A percentile compares a stretch with the other conserved stretches of the same genome.
Conservation (phyloP, 805 yeast genomes). For the Sugiyamaella marilandica region DNA sequence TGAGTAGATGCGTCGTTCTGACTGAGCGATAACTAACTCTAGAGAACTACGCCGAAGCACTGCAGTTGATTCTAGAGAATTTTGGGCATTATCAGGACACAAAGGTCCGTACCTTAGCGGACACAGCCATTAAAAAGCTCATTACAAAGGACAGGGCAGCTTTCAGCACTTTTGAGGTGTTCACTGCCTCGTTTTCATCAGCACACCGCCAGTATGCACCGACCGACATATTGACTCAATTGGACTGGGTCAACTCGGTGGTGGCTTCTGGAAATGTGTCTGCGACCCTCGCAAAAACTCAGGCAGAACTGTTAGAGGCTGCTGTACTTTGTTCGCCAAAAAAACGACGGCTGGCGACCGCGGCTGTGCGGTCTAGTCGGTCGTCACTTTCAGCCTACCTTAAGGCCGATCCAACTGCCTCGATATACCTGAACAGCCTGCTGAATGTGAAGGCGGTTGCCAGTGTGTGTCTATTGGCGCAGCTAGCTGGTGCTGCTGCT, state of each 20-base stretch:
- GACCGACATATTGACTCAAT: conserved; percentile 51
- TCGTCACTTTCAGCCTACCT: conserved; percentile 13
- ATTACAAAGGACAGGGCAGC: conserved; percentile 33
- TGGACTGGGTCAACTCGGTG: conserved; percentile 52
- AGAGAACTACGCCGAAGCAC: not conserved
- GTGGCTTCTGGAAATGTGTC: conserved; percentile 13
- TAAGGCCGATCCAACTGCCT: not conserved
- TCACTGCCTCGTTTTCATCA: conserved; percentile 16
- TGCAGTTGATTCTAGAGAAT: conserved; percentile 40
- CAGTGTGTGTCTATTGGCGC: conserved; percentile 29
- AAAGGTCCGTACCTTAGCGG: conserved; percentile 42
- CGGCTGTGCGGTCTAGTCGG: conserved; percentile 29
- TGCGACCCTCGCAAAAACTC: not conserved
- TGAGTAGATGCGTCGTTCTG: not conserved
- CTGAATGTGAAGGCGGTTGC: not conserved
- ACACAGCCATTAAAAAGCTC: conserved; percentile 38
- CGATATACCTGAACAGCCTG: conserved; percentile 7
- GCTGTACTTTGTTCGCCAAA: conserved; percentile 20
- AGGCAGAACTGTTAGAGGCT: not conserved
- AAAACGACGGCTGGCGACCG: conserved; percentile 26
- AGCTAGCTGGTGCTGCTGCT: conserved; percentile 32
- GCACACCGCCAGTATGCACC: conserved; percentile 36
- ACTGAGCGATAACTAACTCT: not conserved
- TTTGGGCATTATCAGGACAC: conserved; percentile 49
- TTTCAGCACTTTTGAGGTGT: conserved; percentile 31